Base-by-base conservation (phyloP, 2,329 filamentous ascomycete genomes). In the Fusarium redolens region DNA sequence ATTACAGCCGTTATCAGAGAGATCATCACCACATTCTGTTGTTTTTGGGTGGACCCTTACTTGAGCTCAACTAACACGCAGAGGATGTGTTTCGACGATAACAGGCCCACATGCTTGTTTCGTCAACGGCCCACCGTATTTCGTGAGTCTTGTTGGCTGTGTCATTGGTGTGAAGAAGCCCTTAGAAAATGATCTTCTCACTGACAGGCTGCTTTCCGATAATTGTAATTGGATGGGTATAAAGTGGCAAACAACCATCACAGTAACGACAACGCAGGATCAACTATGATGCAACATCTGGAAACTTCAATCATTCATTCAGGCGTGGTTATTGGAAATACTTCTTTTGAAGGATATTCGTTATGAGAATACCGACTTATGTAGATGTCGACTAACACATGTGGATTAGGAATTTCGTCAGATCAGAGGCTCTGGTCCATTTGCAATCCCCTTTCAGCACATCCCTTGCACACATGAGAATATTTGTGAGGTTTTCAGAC, bases 81-180 rank as follows among this genome's bases (percentile, higher is more conserved):
- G 37, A 62, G 13, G 37, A 31, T 33, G 28, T 52, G n/a, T 50
- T 52, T 48, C 37, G 59, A 43, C 17, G 38, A 57, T 56, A 31
- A 18, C 25, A 56, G 58, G 54, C 69, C 69, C 69, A 71, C 69
- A 73, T 73, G 41, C 69, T 70, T 72, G 31, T 72, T 71, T n/a
- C 41, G 55, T 55, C 45, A 37, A 37, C 25, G 65, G 43, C 38
- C 69, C 69, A 66, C 69, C 41, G 48, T 59, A 52, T 52, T 43
- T 51, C 50, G 28, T 51, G 57, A 68, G 66, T 63, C 41, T 71
- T 31, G 51, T 64, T 56, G 63, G 37, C 31, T 47, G 18, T 63
- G 37, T 22, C 15, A 44, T 30, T 59, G 40, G 37, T 52, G 37
- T 54, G 18, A 31, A 22, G 30, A 18, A 58, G 28, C 30, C 28